Evolutionary conservation across 306 rosid genomes (phyloP), one percentile per base, ranked within the genome.

Genomic region (Vigna unguiculata): DNA sequence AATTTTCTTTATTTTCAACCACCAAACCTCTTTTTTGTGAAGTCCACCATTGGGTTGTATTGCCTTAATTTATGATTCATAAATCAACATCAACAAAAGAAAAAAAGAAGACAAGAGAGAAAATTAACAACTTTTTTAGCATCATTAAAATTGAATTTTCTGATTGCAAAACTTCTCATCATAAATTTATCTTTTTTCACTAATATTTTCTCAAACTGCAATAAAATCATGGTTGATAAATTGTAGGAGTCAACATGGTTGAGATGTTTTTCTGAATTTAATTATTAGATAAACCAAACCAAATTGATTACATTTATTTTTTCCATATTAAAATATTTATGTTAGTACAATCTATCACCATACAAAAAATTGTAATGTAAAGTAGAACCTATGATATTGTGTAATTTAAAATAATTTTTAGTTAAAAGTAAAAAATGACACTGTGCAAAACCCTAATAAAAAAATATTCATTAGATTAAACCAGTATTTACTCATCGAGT

Each of bases 151-250:
- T 13, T 58, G 38, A 58, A 12, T 55, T 22, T 55, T 22, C 14
- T 55, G 61, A 25, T 58, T 13, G 16, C 38, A 58, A 25, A 58
- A 59, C 12, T 59, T 25, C 41, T 59, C 64, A 58, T 58, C 40
- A 14, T 40, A 58, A 58, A 58, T 25, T 36, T n/a, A n/a, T n/a
- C n/a, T n/a, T n/a, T n/a, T n/a, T n/a, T n/a, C n/a, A n/a, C n/a
- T n/a, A n/a, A n/a, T n/a, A n/a, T n/a, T n/a, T 30, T 30, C 38
- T 32, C 38, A 6, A 34, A 34, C 1, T 30, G 34, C 6, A 30
- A 4, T 30, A 6, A 4, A 6, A 30, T 30, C 34, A 30, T 0
- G 6, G 3, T 30, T 34, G 7, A 34, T 13, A 12, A 57, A 11
- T 5, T 57, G 2, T 17, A 58, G 25, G 38, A 57, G 9, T 57